phyloP scores from a whole-genome alignment of 495 filamentous ascomycete genomes.

The Apiosordaria backusii region DNA sequence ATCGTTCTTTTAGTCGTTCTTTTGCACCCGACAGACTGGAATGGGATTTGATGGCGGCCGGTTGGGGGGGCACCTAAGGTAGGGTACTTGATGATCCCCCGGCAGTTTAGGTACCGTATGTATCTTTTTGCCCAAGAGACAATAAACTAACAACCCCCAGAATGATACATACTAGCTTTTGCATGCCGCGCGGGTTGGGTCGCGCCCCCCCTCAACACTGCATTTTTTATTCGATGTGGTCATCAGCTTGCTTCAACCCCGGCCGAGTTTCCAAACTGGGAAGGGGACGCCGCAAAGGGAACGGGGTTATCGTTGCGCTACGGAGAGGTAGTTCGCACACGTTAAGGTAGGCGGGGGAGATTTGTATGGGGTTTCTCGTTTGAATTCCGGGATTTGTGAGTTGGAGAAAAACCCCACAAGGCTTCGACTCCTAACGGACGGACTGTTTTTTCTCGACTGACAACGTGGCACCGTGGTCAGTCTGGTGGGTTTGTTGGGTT shows the following conservation, averaged over 20 bases:
- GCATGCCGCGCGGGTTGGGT: too few relatives aligned
- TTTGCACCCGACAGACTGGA: neutral
- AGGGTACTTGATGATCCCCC: neutral
- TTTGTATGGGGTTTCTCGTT: too few relatives aligned
- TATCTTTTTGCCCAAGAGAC: too few relatives aligned
- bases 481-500: too few relatives aligned
- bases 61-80: too few relatives aligned
- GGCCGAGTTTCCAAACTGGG: neutral
- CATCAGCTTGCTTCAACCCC: neutral
- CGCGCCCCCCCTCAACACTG: too few relatives aligned
- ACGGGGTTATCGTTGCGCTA: neutral
- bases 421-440: neutral
- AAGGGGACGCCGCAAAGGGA: neutral
- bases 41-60: neutral
- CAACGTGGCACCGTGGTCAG: conserved; percentile 1
- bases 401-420: neutral
- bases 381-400: neutral
- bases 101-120: too few relatives aligned
- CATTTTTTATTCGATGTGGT: too few relatives aligned
- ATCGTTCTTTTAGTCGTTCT: neutral
- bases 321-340: too few relatives aligned
- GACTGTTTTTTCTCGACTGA: neutral
- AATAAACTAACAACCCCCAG: too few relatives aligned
- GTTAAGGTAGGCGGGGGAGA: too few relatives aligned
- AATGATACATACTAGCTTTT: too few relatives aligned